These are phyloP conservation scores for Rubia tinctorum DNA, from an alignment of 305 asterid species.

Conservation along the genomic window DNA sequence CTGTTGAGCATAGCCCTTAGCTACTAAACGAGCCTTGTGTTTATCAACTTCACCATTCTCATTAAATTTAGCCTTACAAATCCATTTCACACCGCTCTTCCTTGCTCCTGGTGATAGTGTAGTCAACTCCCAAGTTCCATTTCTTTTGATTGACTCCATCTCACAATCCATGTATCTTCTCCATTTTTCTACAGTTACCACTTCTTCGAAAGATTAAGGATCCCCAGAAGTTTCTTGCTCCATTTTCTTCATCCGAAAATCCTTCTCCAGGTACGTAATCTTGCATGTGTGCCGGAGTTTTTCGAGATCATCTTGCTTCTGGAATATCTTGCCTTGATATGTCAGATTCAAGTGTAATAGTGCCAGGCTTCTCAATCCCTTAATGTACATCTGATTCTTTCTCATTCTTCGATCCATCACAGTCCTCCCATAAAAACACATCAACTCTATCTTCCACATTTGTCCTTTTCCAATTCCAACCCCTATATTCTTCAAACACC, in stretches of 20 bases:
- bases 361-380: neutral
- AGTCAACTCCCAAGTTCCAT: neutral
- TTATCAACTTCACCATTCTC: no score
- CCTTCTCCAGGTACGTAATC: neutral
- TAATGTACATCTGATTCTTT: no score
- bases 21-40: no score
- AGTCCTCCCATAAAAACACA: neutral
- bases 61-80: no score
- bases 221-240: neutral
- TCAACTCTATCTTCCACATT: no score
- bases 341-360: no score
- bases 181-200: neutral
- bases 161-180: neutral
- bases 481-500: slow-evolving; percentile 1
- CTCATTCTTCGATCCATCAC: neutral
- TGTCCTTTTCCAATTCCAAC: neutral
- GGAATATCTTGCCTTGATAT: no score
- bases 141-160: neutral
- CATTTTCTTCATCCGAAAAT: neutral
- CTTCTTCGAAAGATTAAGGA: neutral
- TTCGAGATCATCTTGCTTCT: neutral
- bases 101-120: neutral
- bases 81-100: no score
- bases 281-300: neutral
- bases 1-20: no score